Evolutionary conservation across 140 eudicot genomes (phyloP).

Genomic region (Anethum foeniculum): DNA sequence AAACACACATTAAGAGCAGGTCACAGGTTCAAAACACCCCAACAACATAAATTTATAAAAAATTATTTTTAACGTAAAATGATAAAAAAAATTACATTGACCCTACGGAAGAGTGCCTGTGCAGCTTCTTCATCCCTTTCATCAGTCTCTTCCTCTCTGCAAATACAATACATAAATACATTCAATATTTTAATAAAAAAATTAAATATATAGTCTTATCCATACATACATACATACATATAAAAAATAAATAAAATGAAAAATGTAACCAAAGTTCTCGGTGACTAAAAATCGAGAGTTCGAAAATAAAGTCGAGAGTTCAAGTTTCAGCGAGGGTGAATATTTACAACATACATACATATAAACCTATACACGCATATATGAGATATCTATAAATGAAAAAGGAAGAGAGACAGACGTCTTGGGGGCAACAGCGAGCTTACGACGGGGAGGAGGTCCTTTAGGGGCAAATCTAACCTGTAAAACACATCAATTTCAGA

Average conservation of each 20-base stretch:
- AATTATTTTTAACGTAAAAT: not conserved
- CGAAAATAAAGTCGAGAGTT: not conserved
- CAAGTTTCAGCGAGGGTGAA: not conserved
- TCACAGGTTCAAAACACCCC: not conserved
- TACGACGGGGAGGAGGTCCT: constrained; percentile 29
- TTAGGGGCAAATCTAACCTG: constrained; percentile 59
- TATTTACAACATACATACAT: not conserved
- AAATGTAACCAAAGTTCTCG: no score
- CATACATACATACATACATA: no score
- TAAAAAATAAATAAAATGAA: no score
- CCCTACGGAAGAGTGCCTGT: constrained; percentile 19
- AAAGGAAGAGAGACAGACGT: constrained; percentile 16
- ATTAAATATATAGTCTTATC: no score
- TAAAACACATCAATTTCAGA: not conserved
- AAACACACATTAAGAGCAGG: not conserved
- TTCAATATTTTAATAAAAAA: no score
- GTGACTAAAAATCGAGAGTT: not conserved
- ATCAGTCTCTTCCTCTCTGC: constrained; percentile 23
- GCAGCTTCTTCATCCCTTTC: constrained; percentile 22
- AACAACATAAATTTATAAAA: not conserved
- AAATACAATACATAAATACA: not conserved
- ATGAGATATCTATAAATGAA: not conserved
- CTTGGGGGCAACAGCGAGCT: constrained; percentile 19
- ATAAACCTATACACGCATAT: not conserved
- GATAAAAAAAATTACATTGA: constrained; percentile 16